Conservation (phyloP, 2,329 filamentous ascomycete species). For the Botrytis porri region DNA sequence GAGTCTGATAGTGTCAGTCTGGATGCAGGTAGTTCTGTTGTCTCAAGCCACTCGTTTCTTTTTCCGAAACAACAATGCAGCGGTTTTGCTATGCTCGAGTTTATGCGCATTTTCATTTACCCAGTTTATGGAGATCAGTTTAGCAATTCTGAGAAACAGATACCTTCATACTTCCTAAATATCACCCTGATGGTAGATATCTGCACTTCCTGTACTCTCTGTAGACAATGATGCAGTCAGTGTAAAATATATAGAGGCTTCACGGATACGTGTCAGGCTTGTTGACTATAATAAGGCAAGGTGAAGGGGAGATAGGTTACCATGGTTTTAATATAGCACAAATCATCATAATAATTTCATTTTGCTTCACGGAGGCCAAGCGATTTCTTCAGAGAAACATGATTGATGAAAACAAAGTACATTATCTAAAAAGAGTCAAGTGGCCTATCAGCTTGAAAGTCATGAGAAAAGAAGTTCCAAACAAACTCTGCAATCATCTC, state of each 20-base stretch:
- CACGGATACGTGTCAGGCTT: background rate
- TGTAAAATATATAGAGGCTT: background rate
- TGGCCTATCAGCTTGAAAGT: background rate
- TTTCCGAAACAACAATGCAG: background rate
- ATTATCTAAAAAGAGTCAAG: background rate
- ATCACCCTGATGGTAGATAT: background rate
- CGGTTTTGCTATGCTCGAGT: background rate
- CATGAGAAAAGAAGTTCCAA: background rate
- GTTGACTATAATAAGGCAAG: background rate
- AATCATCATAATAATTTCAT: background rate
- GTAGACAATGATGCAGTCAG: background rate
- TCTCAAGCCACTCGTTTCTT: background rate
- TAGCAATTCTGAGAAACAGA: background rate
- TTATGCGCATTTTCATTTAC: background rate
- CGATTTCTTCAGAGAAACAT: background rate
- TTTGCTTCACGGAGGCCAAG: background rate
- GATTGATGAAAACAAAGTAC: background rate
- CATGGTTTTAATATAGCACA: background rate
- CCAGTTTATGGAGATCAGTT: background rate
- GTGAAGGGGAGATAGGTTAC: fast-evolving
- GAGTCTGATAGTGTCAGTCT: background rate
- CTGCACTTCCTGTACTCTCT: background rate
- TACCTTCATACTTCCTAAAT: background rate
- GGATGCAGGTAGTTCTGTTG: background rate
- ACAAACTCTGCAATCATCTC: background rate